Evolutionary conservation across 495 filamentous ascomycete genomes (phyloP).

Genomic region (Neurospora sp.): DNA sequence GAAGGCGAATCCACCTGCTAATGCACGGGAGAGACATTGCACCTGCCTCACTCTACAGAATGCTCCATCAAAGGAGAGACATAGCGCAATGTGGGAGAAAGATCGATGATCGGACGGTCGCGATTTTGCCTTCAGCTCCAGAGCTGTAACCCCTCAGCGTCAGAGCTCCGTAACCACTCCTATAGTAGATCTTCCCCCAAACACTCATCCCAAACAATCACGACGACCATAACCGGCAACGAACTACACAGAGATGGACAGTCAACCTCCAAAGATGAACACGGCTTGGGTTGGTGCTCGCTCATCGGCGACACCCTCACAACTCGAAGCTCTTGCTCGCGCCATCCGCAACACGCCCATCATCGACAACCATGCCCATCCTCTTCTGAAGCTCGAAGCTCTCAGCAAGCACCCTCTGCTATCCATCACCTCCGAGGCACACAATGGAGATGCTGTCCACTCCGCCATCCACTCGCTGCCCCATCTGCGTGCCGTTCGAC

Average conservation of each 20-base stretch:
- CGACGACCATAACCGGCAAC: neutral
- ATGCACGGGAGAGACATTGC: neutral
- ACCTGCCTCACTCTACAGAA: neutral
- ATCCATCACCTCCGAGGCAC: conserved; percentile 66
- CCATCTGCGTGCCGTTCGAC: conserved; percentile 57
- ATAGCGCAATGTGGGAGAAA: neutral
- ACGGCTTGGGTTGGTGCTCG: conserved; percentile 23
- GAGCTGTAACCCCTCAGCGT: neutral
- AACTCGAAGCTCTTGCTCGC: conserved; percentile 23
- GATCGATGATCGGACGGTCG: neutral
- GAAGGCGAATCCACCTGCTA: neutral
- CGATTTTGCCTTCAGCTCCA: no score
- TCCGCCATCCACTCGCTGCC: conserved; percentile 49
- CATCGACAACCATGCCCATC: conserved; percentile 87
- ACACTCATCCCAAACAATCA: neutral
- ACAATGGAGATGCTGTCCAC: conserved; percentile 48
- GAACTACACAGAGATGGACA: neutral
- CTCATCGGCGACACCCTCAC: conserved; percentile 17
- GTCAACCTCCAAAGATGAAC: neutral
- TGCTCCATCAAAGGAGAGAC: neutral
- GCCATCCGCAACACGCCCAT: conserved; percentile 58
- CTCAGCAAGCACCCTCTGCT: conserved; percentile 45
- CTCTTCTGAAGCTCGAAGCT: conserved; percentile 29
- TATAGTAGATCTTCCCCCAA: neutral
- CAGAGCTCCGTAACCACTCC: neutral